These are phyloP conservation scores for Amanita subjunquillea DNA, from an alignment of 768 basidiomycete genomes.

Conservation along the genomic window DNA sequence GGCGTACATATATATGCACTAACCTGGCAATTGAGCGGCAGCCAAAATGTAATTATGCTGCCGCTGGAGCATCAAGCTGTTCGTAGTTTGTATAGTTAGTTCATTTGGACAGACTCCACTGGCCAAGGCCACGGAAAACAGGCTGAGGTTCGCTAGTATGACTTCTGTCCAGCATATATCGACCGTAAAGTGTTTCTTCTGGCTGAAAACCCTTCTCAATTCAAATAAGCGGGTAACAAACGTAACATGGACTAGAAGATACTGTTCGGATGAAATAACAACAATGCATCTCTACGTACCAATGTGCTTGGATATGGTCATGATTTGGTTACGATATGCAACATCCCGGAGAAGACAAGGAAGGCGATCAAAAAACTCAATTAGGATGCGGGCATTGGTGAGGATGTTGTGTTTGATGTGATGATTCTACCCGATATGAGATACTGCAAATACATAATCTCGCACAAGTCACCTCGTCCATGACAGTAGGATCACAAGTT, in stretches of 20 bases:
- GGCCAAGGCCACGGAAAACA: constrained; percentile 17
- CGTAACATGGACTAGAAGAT: constrained; percentile 15
- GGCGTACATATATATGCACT: constrained; percentile 1
- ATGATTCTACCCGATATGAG: neutral
- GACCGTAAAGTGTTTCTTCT: constrained; percentile 8
- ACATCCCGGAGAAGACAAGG: neutral
- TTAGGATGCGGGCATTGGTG: neutral
- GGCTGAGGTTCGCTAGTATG: constrained; percentile 42
- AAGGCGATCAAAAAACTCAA: neutral
- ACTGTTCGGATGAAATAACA: neutral
- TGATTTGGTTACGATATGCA: neutral
- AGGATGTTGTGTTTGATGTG: neutral
- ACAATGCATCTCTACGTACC: constrained; percentile 8
- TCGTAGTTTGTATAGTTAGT: constrained; percentile 6
- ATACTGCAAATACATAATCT: neutral
- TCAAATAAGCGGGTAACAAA: constrained; percentile 37
- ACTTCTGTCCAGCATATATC: constrained; percentile 61
- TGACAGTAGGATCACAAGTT: neutral
- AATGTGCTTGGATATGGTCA: neutral
- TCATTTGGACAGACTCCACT: constrained; percentile 6
- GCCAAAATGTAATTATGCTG: constrained; percentile 46
- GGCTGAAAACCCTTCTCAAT: constrained; percentile 36
- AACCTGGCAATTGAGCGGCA: constrained; percentile 63
- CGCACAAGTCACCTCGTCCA: neutral
- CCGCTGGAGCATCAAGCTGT: constrained; percentile 26